Evolutionary conservation across 768 basidiomycete genomes (phyloP).

Genomic region (Brasilioporus rufonigricans): DNA sequence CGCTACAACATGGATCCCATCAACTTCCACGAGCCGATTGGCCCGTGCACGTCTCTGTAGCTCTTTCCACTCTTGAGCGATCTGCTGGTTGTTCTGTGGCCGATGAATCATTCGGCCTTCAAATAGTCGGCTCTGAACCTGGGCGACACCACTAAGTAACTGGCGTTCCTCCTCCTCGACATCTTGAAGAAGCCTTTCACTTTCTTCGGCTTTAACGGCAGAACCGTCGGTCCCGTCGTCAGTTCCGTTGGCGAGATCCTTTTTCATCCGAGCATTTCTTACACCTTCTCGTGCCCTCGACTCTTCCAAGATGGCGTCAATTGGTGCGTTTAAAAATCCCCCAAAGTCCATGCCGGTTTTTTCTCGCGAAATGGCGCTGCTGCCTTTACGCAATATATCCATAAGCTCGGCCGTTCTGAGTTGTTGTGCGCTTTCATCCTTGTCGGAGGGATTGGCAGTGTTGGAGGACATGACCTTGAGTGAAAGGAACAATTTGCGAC

Average conservation of each 20-base stretch:
- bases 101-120: conserved; percentile 46
- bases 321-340: conserved; percentile 43
- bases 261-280: conserved; percentile 46
- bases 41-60: conserved; percentile 43
- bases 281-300: conserved; percentile 43
- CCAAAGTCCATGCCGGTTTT: conserved; percentile 41
- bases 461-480: conserved; percentile 57
- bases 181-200: conserved; percentile 33
- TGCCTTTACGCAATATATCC: conserved; percentile 56
- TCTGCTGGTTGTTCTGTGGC: conserved; percentile 38
- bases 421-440: conserved; percentile 27
- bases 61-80: conserved; percentile 45
- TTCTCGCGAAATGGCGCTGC: conserved; percentile 47
- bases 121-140: conserved; percentile 56
- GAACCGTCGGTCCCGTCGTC: neutral
- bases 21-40: conserved; percentile 39
- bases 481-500: conserved; percentile 67
- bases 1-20: conserved; percentile 35
- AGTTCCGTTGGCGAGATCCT: conserved; percentile 30
- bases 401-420: conserved; percentile 48
- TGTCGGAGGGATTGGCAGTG: neutral
- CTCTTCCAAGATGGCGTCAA: conserved; percentile 43
- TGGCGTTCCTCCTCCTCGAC: conserved; percentile 54
- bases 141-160: conserved; percentile 54
- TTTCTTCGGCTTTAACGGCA: conserved; percentile 17